Base-by-base conservation (phyloP, 306 rosid genomes). In the Lathyrus aphaca region DNA sequence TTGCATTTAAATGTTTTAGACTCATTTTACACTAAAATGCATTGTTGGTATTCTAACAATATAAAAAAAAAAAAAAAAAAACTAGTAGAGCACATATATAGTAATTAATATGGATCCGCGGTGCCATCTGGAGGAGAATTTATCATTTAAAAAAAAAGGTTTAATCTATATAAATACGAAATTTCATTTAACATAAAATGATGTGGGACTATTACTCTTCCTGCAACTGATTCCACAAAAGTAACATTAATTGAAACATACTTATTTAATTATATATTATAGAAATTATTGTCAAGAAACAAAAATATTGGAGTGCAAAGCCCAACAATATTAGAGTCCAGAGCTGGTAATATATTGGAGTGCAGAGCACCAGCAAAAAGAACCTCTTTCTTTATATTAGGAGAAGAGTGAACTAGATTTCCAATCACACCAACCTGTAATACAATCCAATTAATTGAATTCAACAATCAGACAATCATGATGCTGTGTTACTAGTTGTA, bases 361-460 rank as follows among this genome's bases (percentile, higher is more conserved):
- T 94, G 99, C 62, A 94, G 75, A 74, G 99, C 99, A 68, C 99
- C 99, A 16, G 99, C 99, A 17, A 64, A 82, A 78, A 94, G 92
- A 78, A 94, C 99, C 78, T 94, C 97, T 78, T 86, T 90, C 90
- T 94, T 94, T 82, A 94, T 88, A 83, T 80, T 87, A 9, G 99
- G 99, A 29, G 99, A 94, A 17, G 99, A 94, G 68, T 94, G 99
- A 40, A 94, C 99, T 78, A 94, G 80, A 82, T 94, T 94, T 81
- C 99, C 99, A 19, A 94, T 94, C 61, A 94, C 99, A 77, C 97
- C 99, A 79, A 94, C 97, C 99, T 94, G 86, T 58, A 73, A 82
- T 46, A 40, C 79, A 81, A 66, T 40, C 76, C 79, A 81, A 78
- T 29, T 78, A 75, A 94, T 88, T 87, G 85, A 95, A 91, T 68